Evolutionary conservation across 1,284 basidiomycete species (phyloP).

Genomic region (Ustilago nuda): DNA sequence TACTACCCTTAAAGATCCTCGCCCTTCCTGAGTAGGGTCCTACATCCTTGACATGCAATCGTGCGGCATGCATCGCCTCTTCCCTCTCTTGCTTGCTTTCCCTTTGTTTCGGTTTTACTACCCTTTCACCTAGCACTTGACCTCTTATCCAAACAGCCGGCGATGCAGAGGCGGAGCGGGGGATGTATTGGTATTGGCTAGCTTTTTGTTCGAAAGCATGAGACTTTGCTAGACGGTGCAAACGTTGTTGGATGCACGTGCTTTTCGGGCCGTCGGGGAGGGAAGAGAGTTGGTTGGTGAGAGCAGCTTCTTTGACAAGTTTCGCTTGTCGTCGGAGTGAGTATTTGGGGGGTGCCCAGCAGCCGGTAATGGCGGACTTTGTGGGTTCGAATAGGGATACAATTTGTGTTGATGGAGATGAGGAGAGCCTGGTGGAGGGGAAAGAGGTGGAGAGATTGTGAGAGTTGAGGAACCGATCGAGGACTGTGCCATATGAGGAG

Average conservation of each 20-base stretch:
- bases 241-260: constrained; percentile 22
- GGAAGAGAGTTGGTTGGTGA: constrained; percentile 16
- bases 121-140: constrained; percentile 4
- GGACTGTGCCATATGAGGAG: constrained; percentile 26
- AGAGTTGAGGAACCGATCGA: constrained; percentile 33
- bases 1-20: constrained; percentile 56
- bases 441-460: constrained; percentile 10
- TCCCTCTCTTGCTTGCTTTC: constrained; percentile 14
- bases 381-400: constrained; percentile 32
- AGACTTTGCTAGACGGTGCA: constrained; percentile 22
- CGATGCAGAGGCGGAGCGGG: neutral
- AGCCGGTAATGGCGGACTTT: constrained; percentile 31
- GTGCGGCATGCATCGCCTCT: constrained; percentile 33
- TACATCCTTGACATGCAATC: constrained; percentile 16
- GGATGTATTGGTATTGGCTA: constrained; percentile 29
- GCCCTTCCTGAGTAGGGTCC: constrained; percentile 57
- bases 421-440: constrained; percentile 14
- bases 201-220: constrained; percentile 30
- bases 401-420: neutral
- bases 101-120: constrained; percentile 22
- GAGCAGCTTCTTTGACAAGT: constrained; percentile 42
- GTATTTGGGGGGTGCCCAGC: constrained; percentile 52
- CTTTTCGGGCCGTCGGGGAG: constrained; percentile 39
- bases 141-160: neutral
- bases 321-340: constrained; percentile 55